Evolutionary conservation across 495 filamentous ascomycete genomes (phyloP).

Genomic region (Penicillium soppii): DNA sequence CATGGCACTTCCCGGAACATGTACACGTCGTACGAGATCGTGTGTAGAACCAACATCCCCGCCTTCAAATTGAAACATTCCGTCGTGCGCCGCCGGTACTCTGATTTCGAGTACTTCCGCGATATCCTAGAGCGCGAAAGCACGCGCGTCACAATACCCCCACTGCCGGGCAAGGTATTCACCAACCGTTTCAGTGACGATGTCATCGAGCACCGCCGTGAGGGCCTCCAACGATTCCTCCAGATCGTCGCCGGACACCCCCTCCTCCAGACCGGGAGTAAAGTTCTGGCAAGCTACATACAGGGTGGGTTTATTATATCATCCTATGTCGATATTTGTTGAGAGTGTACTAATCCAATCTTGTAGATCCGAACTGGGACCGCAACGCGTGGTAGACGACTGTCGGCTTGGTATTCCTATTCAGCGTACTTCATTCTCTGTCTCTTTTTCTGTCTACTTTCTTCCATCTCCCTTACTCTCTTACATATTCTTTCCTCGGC

Average conservation of each 20-base stretch:
- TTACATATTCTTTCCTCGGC: background rate
- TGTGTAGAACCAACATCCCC: slow-evolving; percentile 96
- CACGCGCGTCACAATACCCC: slow-evolving; percentile 92
- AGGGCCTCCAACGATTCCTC: slow-evolving; percentile 90
- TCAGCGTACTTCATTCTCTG: slow-evolving; percentile 12
- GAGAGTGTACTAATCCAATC: slow-evolving; percentile 2
- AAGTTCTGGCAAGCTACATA: slow-evolving; percentile 92
- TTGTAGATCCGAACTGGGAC: slow-evolving; percentile 36
- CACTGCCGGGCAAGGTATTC: slow-evolving; percentile 94
- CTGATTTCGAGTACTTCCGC: slow-evolving; percentile 97
- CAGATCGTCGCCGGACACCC: slow-evolving; percentile 98
- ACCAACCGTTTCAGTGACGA: slow-evolving; percentile 98
- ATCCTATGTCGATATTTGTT: background rate
- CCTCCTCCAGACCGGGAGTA: slow-evolving; percentile 94
- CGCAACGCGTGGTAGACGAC: slow-evolving; percentile 37
- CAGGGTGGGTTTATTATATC: slow-evolving; percentile 65
- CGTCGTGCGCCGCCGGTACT: slow-evolving; percentile 87
- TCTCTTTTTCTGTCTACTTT: background rate
- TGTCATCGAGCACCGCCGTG: slow-evolving; percentile 92
- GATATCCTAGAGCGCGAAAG: slow-evolving; percentile 96
- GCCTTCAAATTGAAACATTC: slow-evolving; percentile 92
- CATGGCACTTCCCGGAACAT: slow-evolving; percentile 91
- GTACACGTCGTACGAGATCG: slow-evolving; percentile 98
- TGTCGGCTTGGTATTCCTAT: background rate
- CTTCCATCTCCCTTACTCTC: slow-evolving; percentile 6